phyloP scores from a whole-genome alignment of 2,329 filamentous ascomycete species.

The Ophiognomonia clavigignenti-juglandacearum region DNA sequence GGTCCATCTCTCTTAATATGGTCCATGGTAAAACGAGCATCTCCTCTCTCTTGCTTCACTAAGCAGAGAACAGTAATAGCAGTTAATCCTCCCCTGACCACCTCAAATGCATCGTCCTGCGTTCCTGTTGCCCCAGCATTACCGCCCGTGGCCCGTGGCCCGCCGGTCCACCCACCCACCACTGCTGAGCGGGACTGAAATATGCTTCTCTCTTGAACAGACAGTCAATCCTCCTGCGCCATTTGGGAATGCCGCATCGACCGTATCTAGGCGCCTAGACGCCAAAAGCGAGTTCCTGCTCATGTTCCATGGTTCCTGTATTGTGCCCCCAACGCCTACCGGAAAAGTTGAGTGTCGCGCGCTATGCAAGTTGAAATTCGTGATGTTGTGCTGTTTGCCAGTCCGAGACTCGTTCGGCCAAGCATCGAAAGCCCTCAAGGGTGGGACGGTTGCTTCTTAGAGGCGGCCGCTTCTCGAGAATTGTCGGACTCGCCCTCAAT shows the following conservation, averaged over 20 bases:
- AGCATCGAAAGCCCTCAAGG: not conserved
- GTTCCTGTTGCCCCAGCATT: too few species aligned
- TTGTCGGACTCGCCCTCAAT: conserved; percentile 1
- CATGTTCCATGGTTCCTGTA: not conserved
- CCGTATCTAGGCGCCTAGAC: not conserved
- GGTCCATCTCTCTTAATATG: too few species aligned
- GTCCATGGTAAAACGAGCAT: too few species aligned
- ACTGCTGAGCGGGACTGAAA: not conserved
- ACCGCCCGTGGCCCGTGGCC: too few species aligned
- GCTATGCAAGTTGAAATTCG: conserved; percentile 14
- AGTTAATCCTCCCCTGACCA: too few species aligned
- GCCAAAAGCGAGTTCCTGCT: not conserved
- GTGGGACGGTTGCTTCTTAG: not conserved
- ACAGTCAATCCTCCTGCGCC: not conserved
- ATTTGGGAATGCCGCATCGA: not conserved
- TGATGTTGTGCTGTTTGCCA: not conserved
- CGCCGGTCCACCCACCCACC: not conserved
- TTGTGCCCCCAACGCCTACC: conserved; percentile 12
- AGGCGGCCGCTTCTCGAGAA: not conserved
- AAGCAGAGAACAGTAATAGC: too few species aligned
- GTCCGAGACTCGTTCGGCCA: too few species aligned
- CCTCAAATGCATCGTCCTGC: too few species aligned
- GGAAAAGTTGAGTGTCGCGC: conserved; percentile 4
- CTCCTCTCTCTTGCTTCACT: too few species aligned
- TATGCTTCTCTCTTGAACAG: not conserved